Conservation (phyloP, 164 flowering plant genomes). For the Santalum album region DNA sequence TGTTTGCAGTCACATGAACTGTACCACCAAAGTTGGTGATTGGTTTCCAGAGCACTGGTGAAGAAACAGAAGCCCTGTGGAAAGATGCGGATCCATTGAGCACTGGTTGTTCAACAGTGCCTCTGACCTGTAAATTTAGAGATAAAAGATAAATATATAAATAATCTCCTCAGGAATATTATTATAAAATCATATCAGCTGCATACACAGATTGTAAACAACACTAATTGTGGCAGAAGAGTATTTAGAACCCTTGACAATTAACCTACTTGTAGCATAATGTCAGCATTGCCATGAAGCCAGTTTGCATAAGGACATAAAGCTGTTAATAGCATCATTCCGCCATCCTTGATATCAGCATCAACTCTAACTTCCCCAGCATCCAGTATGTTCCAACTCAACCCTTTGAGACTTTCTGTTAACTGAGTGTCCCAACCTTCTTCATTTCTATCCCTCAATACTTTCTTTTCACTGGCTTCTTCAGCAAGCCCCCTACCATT, state of each 20-base stretch:
- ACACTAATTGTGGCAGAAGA: background rate
- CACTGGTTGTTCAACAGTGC: constrained; percentile 92
- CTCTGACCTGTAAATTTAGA: constrained; percentile 65
- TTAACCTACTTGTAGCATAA: constrained; percentile 70
- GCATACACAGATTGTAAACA: background rate
- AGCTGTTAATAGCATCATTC: constrained; percentile 95
- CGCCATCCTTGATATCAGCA: constrained; percentile 99
- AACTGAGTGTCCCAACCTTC: constrained; percentile 83
- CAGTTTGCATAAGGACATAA: constrained; percentile 85
- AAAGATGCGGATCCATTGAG: constrained; percentile 92
- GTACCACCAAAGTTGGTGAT: constrained; percentile 88
- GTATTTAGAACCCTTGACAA: constrained; percentile 1
- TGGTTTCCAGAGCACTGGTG: constrained; percentile 84
- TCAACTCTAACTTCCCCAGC: constrained; percentile 94
- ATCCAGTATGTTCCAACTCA: constrained; percentile 88
- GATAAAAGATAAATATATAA: no score
- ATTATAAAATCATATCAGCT: background rate
- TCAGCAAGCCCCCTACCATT: constrained; percentile 38
- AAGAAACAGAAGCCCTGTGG: constrained; percentile 86
- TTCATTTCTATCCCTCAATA: constrained; percentile 64
- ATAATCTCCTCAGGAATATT: no score
- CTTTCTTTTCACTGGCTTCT: constrained; percentile 52
- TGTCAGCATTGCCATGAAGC: constrained; percentile 97
- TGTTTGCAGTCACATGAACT: constrained; percentile 78
- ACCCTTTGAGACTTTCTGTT: constrained; percentile 82